Conservation (phyloP, 352 stramenopile genomes). For the Globisporangium megalacanthum region DNA sequence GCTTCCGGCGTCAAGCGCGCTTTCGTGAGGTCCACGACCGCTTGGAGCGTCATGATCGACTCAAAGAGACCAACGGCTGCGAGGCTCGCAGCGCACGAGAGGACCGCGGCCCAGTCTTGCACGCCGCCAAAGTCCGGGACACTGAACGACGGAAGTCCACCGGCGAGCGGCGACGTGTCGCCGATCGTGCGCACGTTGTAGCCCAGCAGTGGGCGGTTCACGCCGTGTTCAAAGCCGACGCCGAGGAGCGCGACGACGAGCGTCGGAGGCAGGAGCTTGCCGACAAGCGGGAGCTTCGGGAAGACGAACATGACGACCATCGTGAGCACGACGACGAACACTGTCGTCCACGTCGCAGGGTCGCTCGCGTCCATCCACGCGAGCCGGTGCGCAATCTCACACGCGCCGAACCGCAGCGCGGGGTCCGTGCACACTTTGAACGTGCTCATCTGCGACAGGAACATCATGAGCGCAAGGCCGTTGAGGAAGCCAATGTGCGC, state of each 20-base stretch:
- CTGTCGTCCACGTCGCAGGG: constrained; percentile 52
- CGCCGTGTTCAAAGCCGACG: constrained; percentile 82
- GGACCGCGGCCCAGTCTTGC: constrained; percentile 59
- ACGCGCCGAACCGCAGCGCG: constrained; percentile 66
- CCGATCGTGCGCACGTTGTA: constrained; percentile 79
- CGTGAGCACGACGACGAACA: constrained; percentile 68
- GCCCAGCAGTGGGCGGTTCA: constrained; percentile 68
- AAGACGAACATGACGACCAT: constrained; percentile 88
- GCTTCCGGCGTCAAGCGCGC: constrained; percentile 51
- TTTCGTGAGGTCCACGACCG: constrained; percentile 88
- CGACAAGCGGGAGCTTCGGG: constrained; percentile 49
- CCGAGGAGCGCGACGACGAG: constrained; percentile 73
- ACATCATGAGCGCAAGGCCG: constrained; percentile 93
- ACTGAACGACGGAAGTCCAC: constrained; percentile 46
- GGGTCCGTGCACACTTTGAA: constrained; percentile 77
- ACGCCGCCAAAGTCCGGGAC: constrained; percentile 40
- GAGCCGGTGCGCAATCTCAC: constrained; percentile 54
- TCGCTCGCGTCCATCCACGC: constrained; percentile 67
- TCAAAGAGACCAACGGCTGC: constrained; percentile 92
- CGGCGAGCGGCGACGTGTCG: constrained; percentile 54
- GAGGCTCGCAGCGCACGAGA: constrained; percentile 88
- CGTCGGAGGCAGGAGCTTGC: constrained; percentile 69
- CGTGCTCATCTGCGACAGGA: constrained; percentile 90
- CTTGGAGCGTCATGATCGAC: constrained; percentile 92
- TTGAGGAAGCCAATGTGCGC: constrained; percentile 97